Evolutionary conservation across 2,329 filamentous ascomycete species (phyloP).

Genomic region (Fusarium incarnatum): DNA sequence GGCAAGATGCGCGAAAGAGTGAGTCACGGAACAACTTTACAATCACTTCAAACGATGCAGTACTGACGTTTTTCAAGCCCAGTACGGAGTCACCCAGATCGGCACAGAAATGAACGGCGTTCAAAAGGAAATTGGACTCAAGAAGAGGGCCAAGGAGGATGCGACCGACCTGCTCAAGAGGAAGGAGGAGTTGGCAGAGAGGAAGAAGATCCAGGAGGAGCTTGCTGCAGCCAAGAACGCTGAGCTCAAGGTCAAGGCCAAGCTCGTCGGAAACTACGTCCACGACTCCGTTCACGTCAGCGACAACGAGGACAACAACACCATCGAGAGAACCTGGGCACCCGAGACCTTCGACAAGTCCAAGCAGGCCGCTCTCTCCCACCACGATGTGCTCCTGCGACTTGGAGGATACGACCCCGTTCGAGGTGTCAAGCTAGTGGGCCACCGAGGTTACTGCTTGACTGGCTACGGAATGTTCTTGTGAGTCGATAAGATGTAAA

Average conservation of each 20-base stretch:
- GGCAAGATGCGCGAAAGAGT: constrained; percentile 84
- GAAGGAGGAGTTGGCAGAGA: constrained; percentile 81
- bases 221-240: constrained; percentile 80
- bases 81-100: constrained; percentile 83
- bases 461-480: constrained; percentile 90
- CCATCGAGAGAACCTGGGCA: constrained; percentile 79
- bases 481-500: constrained; percentile 22
- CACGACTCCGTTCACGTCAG: constrained; percentile 87
- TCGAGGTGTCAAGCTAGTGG: constrained; percentile 91
- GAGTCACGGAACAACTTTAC: constrained; percentile 38
- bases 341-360: constrained; percentile 79
- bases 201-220: constrained; percentile 84
- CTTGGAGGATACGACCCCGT: constrained; percentile 94
- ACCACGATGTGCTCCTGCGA: constrained; percentile 91
- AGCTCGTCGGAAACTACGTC: constrained; percentile 78
- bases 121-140: constrained; percentile 89
- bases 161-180: constrained; percentile 82
- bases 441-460: constrained; percentile 93
- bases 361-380: constrained; percentile 83
- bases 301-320: constrained; percentile 91
- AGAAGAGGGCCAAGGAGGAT: constrained; percentile 95
- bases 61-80: constrained; percentile 55
- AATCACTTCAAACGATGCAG: neutral
- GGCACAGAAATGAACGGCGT: constrained; percentile 87
- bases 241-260: constrained; percentile 80